A percentile compares a stretch with the other conserved stretches of the same genome.
phyloP scores from a whole-genome alignment of 208 protist species.

The Angomonas deanei region DNA sequence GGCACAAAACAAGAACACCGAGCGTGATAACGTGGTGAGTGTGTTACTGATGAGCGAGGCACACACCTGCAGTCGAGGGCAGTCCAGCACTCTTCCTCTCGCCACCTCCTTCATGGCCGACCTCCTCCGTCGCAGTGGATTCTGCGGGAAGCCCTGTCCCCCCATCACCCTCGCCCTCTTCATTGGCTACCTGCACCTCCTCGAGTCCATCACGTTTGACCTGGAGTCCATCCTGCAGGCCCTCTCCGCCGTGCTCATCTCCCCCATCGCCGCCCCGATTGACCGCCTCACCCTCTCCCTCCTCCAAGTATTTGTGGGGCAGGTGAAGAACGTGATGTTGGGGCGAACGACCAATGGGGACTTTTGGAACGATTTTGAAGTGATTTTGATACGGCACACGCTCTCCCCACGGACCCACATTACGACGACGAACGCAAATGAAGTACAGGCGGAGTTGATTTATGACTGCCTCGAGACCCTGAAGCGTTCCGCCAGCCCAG shows the following conservation, averaged over 20 bases:
- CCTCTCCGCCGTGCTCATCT: conserved; percentile 16
- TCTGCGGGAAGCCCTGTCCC: conserved; percentile 16
- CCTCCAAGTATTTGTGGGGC: conserved; percentile 18
- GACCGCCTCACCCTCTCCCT: conserved; percentile 21
- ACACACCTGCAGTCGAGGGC: conserved; percentile 13
- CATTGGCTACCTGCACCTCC: conserved; percentile 17
- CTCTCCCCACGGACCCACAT: neutral
- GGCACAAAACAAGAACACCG: conserved; percentile 3
- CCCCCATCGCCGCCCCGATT: conserved; percentile 11
- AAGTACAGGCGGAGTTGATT: neutral
- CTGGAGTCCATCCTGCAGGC: conserved; percentile 13
- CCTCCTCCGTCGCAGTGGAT: conserved; percentile 21
- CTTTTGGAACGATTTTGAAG: neutral
- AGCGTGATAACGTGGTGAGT: conserved; percentile 9
- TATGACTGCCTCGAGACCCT: neutral
- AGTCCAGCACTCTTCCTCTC: conserved; percentile 33
- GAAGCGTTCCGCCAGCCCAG: neutral
- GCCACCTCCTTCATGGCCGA: conserved; percentile 47
- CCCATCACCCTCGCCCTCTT: conserved; percentile 12
- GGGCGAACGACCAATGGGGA: neutral
- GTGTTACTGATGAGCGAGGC: conserved; percentile 23
- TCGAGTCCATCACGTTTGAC: conserved; percentile 13
- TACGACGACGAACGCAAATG: neutral
- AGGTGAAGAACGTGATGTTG: neutral
- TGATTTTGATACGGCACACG: neutral